Conservation (phyloP, 148 eudicot species). For the Amaranthus hypochondriacus region DNA sequence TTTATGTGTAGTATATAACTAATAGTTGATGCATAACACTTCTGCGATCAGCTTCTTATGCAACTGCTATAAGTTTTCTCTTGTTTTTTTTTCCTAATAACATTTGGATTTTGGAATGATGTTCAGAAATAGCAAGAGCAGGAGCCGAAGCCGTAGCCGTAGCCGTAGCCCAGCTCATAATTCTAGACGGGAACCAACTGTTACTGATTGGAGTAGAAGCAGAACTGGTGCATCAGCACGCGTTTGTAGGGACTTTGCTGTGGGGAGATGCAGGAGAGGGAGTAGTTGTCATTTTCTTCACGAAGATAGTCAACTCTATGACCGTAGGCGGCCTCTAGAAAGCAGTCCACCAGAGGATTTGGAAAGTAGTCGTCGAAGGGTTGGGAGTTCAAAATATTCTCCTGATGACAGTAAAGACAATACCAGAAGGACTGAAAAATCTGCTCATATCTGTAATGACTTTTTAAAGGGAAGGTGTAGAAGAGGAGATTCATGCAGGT, state of each 20-base stretch:
- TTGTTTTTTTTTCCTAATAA: neutral
- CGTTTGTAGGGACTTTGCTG: slow-evolving; percentile 52
- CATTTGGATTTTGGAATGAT: neutral
- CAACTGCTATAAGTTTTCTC: neutral
- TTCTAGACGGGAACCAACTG: slow-evolving; percentile 38
- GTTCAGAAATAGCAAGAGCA: slow-evolving; percentile 22
- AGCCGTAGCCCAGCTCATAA: slow-evolving; percentile 45
- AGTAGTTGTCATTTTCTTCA: slow-evolving; percentile 58
- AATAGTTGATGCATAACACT: neutral
- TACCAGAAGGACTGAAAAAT: slow-evolving; percentile 26
- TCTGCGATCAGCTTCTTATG: neutral
- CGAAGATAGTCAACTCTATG: slow-evolving; percentile 32
- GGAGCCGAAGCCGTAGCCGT: slow-evolving; percentile 31
- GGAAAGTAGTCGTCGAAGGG: slow-evolving; percentile 37
- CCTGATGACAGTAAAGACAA: slow-evolving; percentile 28
- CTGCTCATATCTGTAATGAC: slow-evolving; percentile 37
- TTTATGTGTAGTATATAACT: neutral
- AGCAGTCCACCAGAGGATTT: slow-evolving; percentile 34
- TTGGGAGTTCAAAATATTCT: slow-evolving; percentile 33
- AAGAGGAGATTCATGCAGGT: slow-evolving; percentile 41
- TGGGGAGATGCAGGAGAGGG: slow-evolving; percentile 65
- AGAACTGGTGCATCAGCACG: slow-evolving; percentile 36
- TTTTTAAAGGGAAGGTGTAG: slow-evolving; percentile 39
- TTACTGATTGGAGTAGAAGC: slow-evolving; percentile 41
- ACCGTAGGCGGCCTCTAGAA: slow-evolving; percentile 37